Evolutionary conservation across 2,329 filamentous ascomycete genomes (phyloP), one percentile per base, ranked within the genome.

Genomic region (Epicoccum sorghinum): DNA sequence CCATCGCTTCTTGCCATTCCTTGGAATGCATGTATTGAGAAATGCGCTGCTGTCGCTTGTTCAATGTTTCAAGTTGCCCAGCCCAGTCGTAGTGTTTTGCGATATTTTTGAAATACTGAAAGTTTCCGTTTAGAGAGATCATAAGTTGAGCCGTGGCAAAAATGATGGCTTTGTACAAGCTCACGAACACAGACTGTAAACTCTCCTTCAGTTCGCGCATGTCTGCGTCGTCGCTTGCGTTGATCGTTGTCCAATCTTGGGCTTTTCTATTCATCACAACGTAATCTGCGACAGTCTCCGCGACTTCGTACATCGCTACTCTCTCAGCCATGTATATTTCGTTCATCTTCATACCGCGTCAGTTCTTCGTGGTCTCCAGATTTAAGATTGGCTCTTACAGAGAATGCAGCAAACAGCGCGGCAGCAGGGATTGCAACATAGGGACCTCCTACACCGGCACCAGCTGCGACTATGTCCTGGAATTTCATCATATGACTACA

Each of bases 31-130:
- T 50, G 32, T 52, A 60, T 8, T 52, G 37, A 8, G 29, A 41
- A 32, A 59, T 51, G 5, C 47, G 41, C 7, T 40, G 25, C 18
- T 58, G 33, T 13, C 55, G 47, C 22, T 55, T 47, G 13, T 55
- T 40, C n/a, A 65, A 47, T 0, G 59, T 51, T 36, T 58, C 45
- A 2, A 62, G 47, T 27, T 61, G 56, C 13, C 53, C 57, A n/a
- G 36, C 55, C 62, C 62, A 65, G 14, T 63, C 59, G 32, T 61
- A 65, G 39, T 55, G 45, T 29, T 57, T 65, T 14, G 47, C 47
- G 1, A 58, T 18, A 18, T 58, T 58, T 41, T 60, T 63, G 39
- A 65, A 3, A 33, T 48, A 58, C 12, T 62, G 52, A 37, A 46
- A 60, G 12, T 54, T 47, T 12, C 57, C 52, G 22, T 57, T 57